Percentiles rank a stretch among this genome's conserved stretches.
Evolutionary conservation across 352 stramenopile species (phyloP).

Genomic region (Pythium aquatile): DNA sequence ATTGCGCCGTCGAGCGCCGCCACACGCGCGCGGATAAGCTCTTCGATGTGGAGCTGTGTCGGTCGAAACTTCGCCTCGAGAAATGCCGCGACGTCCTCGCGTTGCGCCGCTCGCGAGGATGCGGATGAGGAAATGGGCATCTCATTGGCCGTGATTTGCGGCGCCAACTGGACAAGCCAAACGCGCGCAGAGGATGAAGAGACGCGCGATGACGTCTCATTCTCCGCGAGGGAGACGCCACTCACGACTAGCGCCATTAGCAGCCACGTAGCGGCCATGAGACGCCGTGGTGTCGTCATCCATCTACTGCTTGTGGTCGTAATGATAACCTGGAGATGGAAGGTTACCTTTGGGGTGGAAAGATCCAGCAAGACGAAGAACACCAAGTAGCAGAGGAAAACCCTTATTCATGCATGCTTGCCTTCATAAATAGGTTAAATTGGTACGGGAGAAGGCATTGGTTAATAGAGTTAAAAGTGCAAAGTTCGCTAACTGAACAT

Average conservation of each 20-base stretch:
- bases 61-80: not conserved
- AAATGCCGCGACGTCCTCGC: constrained; percentile 20
- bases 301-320: not conserved
- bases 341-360: not conserved
- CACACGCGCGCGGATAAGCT: constrained; percentile 15
- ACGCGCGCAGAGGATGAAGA: constrained; percentile 1
- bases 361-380: not conserved
- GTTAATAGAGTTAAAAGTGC: no score
- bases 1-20: not conserved
- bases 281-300: not conserved
- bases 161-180: constrained; percentile 49
- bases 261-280: not conserved
- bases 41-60: not conserved
- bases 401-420: not conserved
- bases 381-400: not conserved
- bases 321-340: not conserved
- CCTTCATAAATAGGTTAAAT: not conserved
- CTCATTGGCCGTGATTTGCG: constrained; percentile 20
- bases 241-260: not conserved
- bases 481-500: not conserved
- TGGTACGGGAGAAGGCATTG: no score
- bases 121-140: not conserved
- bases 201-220: not conserved
- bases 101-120: constrained; percentile 9
- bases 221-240: not conserved